Evolutionary conservation across 208 protist genomes (phyloP).

Genomic region (Spongospora subterranea): DNA sequence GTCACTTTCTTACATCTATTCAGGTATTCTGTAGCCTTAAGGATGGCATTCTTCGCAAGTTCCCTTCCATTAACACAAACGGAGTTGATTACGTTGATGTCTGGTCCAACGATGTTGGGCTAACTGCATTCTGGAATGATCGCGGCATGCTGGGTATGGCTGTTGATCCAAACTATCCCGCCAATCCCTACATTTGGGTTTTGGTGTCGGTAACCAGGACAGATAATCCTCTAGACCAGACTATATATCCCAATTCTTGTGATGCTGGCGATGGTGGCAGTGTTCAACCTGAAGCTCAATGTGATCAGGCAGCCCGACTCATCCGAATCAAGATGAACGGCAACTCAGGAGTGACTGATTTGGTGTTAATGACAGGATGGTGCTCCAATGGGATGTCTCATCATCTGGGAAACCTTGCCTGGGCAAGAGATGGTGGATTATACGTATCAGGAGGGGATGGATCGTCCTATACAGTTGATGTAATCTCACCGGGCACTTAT

Average conservation of each 20-base stretch:
- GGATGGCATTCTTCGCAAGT: neutral
- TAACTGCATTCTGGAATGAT: slow-evolving; percentile 39
- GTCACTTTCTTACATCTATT: neutral
- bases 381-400: slow-evolving; percentile 33
- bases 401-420: slow-evolving; percentile 8
- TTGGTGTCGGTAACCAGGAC: neutral
- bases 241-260: neutral
- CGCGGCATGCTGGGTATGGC: slow-evolving; percentile 35
- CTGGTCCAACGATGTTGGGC: neutral
- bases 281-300: neutral
- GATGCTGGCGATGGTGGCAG: slow-evolving; percentile 3
- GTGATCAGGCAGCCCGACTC: neutral
- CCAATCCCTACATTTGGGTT: slow-evolving; percentile 7
- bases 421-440: slow-evolving; percentile 25
- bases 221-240: neutral
- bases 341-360: neutral
- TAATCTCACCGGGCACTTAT: neutral
- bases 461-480: neutral
- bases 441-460: slow-evolving; percentile 38
- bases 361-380: neutral
- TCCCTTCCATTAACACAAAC: neutral
- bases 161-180: slow-evolving; percentile 25
- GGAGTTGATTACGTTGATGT: neutral
- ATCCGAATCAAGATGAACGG: neutral
- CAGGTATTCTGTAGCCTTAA: slow-evolving; percentile 44